Conservation (phyloP, 139 green algal species). For the Astrephomene gubernaculifera region DNA sequence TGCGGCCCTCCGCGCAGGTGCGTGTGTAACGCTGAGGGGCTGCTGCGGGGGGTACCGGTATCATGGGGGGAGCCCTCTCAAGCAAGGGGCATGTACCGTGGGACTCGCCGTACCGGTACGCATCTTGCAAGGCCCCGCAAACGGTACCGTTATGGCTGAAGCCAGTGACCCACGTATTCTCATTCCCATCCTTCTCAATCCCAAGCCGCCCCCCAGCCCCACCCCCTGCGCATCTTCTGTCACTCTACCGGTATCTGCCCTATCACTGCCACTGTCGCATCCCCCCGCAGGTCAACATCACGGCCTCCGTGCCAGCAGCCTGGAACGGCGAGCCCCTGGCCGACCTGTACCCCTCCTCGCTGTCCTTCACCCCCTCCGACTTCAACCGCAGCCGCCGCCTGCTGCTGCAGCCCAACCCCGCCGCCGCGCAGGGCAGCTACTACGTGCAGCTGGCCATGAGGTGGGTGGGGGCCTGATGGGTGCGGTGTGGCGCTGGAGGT, state of each 20-base stretch:
- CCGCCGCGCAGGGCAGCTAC: conserved; percentile 46
- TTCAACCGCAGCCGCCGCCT: conserved; percentile 33
- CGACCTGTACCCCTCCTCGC: conserved; percentile 13
- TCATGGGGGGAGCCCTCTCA: background rate
- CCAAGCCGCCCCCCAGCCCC: too few relatives aligned
- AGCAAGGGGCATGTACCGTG: too few relatives aligned
- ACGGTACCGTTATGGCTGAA: too few relatives aligned
- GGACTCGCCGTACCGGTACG: too few relatives aligned
- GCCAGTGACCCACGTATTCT: too few relatives aligned
- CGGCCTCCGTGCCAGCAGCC: background rate
- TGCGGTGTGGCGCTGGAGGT: background rate
- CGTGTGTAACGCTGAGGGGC: background rate
- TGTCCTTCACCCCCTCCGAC: conserved; percentile 23
- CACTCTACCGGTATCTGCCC: too few relatives aligned
- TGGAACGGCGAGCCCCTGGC: conserved; percentile 55
- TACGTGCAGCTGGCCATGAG: conserved; percentile 48
- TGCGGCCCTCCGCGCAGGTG: conserved; percentile 17
- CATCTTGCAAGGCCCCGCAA: too few relatives aligned
- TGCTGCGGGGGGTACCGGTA: background rate
- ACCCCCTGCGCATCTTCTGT: too few relatives aligned
- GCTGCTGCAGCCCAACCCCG: conserved; percentile 25
- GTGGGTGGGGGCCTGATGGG: conserved; percentile 33
- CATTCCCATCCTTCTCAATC: too few relatives aligned
- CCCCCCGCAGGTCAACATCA: conserved; percentile 31
- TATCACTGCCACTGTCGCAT: too few relatives aligned